Evolutionary conservation across 177 flowering plant genomes (phyloP).

Genomic region (Vitis hybrid): DNA sequence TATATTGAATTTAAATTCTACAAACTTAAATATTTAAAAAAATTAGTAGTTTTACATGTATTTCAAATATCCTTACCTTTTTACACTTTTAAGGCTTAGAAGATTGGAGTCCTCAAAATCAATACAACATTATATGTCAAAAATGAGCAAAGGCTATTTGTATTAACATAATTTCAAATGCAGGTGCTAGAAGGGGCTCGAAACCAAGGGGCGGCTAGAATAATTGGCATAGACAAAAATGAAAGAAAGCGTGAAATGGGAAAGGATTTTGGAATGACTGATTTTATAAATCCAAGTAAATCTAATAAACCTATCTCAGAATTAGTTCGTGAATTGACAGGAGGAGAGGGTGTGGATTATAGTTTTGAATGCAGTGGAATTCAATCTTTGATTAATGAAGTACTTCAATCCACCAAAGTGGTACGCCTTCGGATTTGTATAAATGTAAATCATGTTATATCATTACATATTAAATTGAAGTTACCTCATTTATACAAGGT

Average conservation of each 20-base stretch:
- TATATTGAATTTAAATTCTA: too few relatives aligned
- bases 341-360: slow-evolving; percentile 49
- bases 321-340: slow-evolving; percentile 36
- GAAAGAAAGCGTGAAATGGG: slow-evolving; percentile 34
- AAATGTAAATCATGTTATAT: background rate
- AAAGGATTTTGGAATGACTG: slow-evolving; percentile 45
- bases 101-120: too few relatives aligned
- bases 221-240: slow-evolving; percentile 52
- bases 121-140: too few relatives aligned
- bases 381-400: slow-evolving; percentile 27
- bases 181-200: slow-evolving; percentile 53
- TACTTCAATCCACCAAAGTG: slow-evolving; percentile 30
- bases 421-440: slow-evolving; percentile 16
- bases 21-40: too few relatives aligned
- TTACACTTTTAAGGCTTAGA: too few relatives aligned
- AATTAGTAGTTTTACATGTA: too few relatives aligned
- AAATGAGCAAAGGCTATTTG: too few relatives aligned
- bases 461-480: too few relatives aligned
- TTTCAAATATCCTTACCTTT: too few relatives aligned
- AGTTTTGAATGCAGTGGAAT: slow-evolving; percentile 52
- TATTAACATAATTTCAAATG: background rate
- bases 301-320: slow-evolving; percentile 30
- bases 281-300: slow-evolving; percentile 42
- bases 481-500: too few relatives aligned
- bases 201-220: slow-evolving; percentile 40